Percentiles rank a stretch among this genome's conserved stretches.
These are phyloP conservation scores for Solanum pennellii DNA, from an alignment of 257 asterid genomes.

Conservation along the genomic window DNA sequence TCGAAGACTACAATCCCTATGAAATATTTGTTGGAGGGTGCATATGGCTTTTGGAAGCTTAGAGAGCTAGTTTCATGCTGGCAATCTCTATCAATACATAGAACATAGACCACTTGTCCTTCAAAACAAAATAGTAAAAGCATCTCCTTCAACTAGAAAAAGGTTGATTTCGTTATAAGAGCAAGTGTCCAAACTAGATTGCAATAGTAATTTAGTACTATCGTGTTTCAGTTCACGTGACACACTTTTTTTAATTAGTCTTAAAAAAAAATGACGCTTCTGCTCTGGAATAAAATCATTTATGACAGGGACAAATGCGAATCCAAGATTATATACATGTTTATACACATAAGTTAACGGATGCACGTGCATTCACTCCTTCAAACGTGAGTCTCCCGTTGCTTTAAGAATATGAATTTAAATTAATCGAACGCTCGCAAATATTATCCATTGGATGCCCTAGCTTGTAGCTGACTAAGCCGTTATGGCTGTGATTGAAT, in stretches of 20 bases:
- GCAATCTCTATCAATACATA: not conserved
- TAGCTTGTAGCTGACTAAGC: not conserved
- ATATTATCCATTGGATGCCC: not conserved
- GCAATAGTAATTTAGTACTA: too few relatives aligned
- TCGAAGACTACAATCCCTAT: not conserved
- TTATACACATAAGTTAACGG: too few relatives aligned
- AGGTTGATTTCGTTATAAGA: not conserved
- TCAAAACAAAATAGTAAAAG: not conserved
- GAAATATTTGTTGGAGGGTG: not conserved
- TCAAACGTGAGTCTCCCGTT: rapidly evolving
- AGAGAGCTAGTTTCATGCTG: not conserved
- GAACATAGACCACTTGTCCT: not conserved
- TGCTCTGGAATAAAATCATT: not conserved
- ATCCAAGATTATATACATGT: too few relatives aligned
- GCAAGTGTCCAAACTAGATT: not conserved
- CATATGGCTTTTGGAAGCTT: not conserved
- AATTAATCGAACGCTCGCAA: not conserved
- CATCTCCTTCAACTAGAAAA: not conserved
- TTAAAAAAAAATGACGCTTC: too few relatives aligned
- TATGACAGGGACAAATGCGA: not conserved
- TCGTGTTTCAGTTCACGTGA: not conserved
- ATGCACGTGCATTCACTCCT: not conserved
- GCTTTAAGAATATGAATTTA: not conserved
- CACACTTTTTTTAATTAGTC: too few relatives aligned
- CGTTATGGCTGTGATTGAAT: not conserved